Conservation (phyloP, 371 early-diverging fungal genomes). For the Apophysomyces sp. region DNA sequence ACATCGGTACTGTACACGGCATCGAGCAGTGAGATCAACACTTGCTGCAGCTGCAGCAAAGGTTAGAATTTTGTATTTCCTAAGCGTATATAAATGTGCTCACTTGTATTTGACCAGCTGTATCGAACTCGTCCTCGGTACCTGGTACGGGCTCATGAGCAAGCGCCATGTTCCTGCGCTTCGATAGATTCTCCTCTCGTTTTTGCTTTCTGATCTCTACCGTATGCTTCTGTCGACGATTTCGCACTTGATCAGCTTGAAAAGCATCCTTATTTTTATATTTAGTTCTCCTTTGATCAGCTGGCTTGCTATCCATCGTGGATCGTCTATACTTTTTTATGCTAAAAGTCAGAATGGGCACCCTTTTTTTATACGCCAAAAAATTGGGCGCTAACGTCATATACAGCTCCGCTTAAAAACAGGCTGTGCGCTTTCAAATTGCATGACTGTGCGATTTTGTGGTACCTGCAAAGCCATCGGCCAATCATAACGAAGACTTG, state of each 20-base stretch:
- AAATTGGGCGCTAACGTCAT: too few species aligned
- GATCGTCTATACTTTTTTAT: background rate
- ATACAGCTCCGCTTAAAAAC: too few species aligned
- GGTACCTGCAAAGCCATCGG: too few species aligned
- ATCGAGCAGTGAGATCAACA: slow-evolving; percentile 54
- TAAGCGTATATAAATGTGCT: background rate
- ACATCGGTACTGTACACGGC: slow-evolving; percentile 73
- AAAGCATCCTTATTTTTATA: slow-evolving; percentile 29
- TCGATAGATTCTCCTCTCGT: slow-evolving; percentile 89
- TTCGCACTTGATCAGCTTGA: slow-evolving; percentile 26
- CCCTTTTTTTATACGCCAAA: too few species aligned
- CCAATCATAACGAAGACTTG: too few species aligned
- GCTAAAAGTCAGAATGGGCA: background rate
- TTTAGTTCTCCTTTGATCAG: slow-evolving; percentile 20
- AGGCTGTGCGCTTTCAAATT: too few species aligned
- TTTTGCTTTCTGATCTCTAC: slow-evolving; percentile 94
- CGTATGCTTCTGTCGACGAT: slow-evolving; percentile 33
- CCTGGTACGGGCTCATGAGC: slow-evolving; percentile 48
- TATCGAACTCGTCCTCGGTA: slow-evolving; percentile 84
- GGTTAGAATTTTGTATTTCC: background rate
- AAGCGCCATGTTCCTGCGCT: slow-evolving; percentile 81
- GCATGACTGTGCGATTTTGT: too few species aligned
- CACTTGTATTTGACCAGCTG: slow-evolving; percentile 21
- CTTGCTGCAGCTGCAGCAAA: slow-evolving; percentile 13
- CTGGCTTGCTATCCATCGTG: slow-evolving; percentile 10